These are phyloP conservation scores for Mycena vulgaris DNA, from an alignment of 768 basidiomycete species.

Conservation along the genomic window DNA sequence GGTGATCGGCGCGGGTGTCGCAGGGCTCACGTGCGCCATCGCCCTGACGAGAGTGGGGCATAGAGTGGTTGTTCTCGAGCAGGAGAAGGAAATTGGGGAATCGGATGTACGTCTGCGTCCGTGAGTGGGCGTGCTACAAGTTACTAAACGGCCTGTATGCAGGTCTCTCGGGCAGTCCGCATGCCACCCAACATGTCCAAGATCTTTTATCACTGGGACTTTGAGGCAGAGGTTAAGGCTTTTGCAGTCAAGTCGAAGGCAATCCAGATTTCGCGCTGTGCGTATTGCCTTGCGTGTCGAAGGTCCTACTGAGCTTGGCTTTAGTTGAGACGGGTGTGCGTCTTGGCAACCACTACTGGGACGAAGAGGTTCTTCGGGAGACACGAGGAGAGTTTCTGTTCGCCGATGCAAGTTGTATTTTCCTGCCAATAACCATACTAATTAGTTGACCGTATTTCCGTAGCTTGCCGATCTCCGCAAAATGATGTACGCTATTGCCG, in stretches of 20 bases:
- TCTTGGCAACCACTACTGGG: slow-evolving; percentile 4
- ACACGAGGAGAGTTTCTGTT: slow-evolving; percentile 20
- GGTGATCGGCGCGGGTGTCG: slow-evolving; percentile 16
- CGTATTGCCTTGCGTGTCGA: background rate
- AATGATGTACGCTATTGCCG: slow-evolving; percentile 4
- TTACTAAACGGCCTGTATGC: background rate
- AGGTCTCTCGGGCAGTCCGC: background rate
- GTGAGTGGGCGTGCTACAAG: background rate
- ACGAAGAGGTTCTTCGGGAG: slow-evolving; percentile 11
- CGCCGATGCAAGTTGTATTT: background rate
- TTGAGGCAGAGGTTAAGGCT: background rate
- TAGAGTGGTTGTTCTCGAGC: slow-evolving; percentile 4
- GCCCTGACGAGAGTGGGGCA: slow-evolving; percentile 18
- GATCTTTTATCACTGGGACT: slow-evolving; percentile 12
- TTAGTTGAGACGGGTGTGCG: slow-evolving; percentile 3
- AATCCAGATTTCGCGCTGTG: background rate
- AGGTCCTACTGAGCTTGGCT: background rate
- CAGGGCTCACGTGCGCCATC: slow-evolving; percentile 17
- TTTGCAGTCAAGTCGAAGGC: slow-evolving; percentile 19
- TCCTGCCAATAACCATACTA: background rate
- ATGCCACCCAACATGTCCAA: slow-evolving; percentile 26
- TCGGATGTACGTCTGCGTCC: background rate
- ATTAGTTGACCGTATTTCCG: too few species aligned
- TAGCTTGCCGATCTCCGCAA: slow-evolving; percentile 10
- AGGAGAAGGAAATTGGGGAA: background rate